phyloP scores from a whole-genome alignment of 2,329 filamentous ascomycete species.

The Colletotrichum tropicale region DNA sequence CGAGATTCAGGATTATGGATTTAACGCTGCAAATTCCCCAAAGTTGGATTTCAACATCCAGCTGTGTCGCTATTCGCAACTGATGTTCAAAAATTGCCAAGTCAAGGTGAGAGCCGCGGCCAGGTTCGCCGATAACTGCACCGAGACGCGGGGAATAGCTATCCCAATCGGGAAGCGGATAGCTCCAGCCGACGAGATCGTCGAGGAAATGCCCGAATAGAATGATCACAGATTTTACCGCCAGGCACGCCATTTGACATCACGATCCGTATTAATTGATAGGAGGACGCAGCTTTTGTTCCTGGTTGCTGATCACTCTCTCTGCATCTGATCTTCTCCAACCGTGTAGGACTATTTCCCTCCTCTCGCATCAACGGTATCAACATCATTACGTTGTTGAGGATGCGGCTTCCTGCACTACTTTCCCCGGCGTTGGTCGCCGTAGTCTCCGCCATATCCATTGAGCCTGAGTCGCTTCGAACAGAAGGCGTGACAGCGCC shows the following conservation, averaged over 20 bases:
- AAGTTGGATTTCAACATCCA: no score
- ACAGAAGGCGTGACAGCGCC: not conserved
- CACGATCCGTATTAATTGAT: not conserved
- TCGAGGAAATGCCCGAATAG: rapidly evolving
- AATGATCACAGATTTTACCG: not conserved
- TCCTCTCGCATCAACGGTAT: not conserved
- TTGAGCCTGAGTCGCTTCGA: not conserved
- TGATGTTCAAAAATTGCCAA: not conserved
- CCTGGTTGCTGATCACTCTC: not conserved
- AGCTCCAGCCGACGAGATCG: not conserved
- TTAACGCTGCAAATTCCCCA: no score
- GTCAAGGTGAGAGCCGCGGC: not conserved
- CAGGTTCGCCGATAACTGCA: not conserved
- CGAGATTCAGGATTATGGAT: no score
- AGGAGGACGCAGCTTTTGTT: rapidly evolving
- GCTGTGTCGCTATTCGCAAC: no score
- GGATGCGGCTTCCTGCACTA: not conserved
- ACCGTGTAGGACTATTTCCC: not conserved
- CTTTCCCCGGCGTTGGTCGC: not conserved
- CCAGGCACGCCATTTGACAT: not conserved
- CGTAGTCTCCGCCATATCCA: not conserved
- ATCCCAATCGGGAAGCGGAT: not conserved
- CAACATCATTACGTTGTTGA: not conserved
- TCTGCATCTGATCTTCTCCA: not conserved
- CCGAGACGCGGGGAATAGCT: not conserved